Conservation (phyloP, 1,284 basidiomycete species). For the Irpex sp. region DNA sequence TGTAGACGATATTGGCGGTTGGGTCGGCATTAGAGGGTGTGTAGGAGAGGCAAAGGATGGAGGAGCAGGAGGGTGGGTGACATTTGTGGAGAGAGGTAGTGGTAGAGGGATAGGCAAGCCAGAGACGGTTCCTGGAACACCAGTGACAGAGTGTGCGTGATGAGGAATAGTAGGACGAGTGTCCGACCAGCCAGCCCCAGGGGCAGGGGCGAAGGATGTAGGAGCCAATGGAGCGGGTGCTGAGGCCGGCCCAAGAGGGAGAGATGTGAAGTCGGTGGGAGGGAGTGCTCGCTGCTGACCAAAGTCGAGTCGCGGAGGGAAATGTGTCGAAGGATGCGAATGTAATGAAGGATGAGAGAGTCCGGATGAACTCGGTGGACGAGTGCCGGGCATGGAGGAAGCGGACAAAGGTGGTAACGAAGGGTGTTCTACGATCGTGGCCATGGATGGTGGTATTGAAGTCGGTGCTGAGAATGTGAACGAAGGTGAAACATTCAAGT, state of each 20-base stretch:
- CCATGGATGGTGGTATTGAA: conserved; percentile 19
- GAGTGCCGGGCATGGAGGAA: conserved; percentile 32
- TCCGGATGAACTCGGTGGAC: conserved; percentile 40
- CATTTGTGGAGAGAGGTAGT: conserved; percentile 8
- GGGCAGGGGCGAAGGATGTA: conserved; percentile 6
- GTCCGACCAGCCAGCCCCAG: conserved; percentile 3
- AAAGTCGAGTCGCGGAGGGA: conserved; percentile 14
- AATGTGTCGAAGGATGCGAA: conserved; percentile 22
- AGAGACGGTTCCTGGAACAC: conserved; percentile 1
- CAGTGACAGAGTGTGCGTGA: conserved; percentile 11
- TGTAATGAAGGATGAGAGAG: conserved; percentile 15
- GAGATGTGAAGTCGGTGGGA: conserved; percentile 14
- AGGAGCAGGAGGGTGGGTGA: conserved; percentile 5
- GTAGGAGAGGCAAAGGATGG: conserved; percentile 13
- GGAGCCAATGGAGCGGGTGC: conserved; percentile 9
- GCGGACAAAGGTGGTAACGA: conserved; percentile 27
- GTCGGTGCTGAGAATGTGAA: conserved; percentile 24
- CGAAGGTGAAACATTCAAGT: conserved; percentile 26
- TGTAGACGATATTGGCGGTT: conserved; percentile 2
- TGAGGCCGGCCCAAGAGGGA: conserved; percentile 9
- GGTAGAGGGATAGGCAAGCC: background rate
- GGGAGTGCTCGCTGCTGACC: conserved; percentile 14
- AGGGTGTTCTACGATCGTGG: conserved; percentile 20
- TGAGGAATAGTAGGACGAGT: conserved; percentile 5
- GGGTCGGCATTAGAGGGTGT: conserved; percentile 33